Percentiles rank a stretch among this genome's conserved stretches.
These are phyloP conservation scores for Astragalus membranaceus DNA, from an alignment of 306 rosid species.

Conservation along the genomic window DNA sequence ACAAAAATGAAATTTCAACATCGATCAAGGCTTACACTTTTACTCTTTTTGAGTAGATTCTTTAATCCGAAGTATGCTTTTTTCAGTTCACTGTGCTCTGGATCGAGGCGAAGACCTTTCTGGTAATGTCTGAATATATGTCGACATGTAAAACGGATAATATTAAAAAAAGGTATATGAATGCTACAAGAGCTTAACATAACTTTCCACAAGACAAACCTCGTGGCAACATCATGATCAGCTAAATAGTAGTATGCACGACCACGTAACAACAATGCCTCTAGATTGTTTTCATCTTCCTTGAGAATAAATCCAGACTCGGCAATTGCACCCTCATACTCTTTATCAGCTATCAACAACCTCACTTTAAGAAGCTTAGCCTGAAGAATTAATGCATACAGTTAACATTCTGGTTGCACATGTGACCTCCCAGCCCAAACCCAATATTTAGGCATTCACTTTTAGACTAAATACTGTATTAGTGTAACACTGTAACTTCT, in stretches of 20 bases:
- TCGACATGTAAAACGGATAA: neutral
- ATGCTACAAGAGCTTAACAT: slow-evolving; percentile 1
- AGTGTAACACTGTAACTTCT: too few relatives aligned
- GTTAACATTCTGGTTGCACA: slow-evolving; percentile 11
- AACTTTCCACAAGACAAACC: slow-evolving; percentile 40
- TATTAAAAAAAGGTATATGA: neutral
- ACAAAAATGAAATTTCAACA: neutral
- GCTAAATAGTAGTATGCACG: slow-evolving; percentile 94
- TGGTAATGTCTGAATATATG: slow-evolving; percentile 77
- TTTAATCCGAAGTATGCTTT: slow-evolving; percentile 93
- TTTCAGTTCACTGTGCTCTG: slow-evolving; percentile 88
- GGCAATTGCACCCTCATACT: slow-evolving; percentile 72
- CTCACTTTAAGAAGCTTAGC: slow-evolving; percentile 78
- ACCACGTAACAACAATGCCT: slow-evolving; percentile 83
- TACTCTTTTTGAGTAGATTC: slow-evolving; percentile 84
- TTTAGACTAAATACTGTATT: neutral
- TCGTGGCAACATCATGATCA: slow-evolving; percentile 93
- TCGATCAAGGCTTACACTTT: slow-evolving; percentile 53
- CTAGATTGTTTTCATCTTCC: slow-evolving; percentile 85
- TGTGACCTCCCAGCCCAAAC: neutral
- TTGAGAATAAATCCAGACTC: slow-evolving; percentile 78
- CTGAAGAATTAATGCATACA: slow-evolving; percentile 37
- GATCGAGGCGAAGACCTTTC: slow-evolving; percentile 96
- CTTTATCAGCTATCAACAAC: slow-evolving; percentile 68
- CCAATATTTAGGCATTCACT: slow-evolving; percentile 6